A percentile compares a stretch with the other conserved stretches of the same genome.
Evolutionary conservation across 768 basidiomycete species (phyloP).

Genomic region (Pholiota microspora): DNA sequence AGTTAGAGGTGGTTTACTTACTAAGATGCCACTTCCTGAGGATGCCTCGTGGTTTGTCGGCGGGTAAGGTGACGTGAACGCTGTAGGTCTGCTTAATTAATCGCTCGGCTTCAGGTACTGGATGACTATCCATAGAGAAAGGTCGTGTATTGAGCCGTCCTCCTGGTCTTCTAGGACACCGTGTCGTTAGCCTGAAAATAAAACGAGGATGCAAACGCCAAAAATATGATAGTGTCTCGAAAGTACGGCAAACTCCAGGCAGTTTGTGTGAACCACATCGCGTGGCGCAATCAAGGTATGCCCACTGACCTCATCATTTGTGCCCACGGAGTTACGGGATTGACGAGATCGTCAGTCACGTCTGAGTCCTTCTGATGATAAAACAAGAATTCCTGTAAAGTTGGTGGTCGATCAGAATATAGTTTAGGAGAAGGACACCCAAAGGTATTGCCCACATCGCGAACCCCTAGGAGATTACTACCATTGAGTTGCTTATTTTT

Average conservation of each 20-base stretch:
- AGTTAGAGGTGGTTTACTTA: conserved; percentile 33
- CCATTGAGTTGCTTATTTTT: conserved; percentile 13
- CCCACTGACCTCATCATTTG: conserved; percentile 61
- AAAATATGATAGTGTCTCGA: conserved; percentile 2
- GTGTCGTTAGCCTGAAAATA: conserved; percentile 5
- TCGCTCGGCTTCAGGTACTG: conserved; percentile 52
- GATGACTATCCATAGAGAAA: conserved; percentile 33
- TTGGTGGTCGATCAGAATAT: conserved; percentile 15
- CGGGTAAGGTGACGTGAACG: conserved; percentile 65
- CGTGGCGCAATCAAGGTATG: conserved; percentile 11
- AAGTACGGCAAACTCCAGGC: conserved; percentile 11
- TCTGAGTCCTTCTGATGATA: conserved; percentile 81
- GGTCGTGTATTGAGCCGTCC: conserved; percentile 27
- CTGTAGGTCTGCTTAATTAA: conserved; percentile 86
- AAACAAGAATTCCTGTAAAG: conserved; percentile 71
- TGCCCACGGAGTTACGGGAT: conserved; percentile 71
- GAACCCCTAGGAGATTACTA: conserved; percentile 39
- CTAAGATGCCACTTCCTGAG: conserved; percentile 84
- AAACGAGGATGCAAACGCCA: conserved; percentile 5
- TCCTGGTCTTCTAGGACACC: conserved; percentile 21
- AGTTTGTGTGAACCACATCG: conserved; percentile 13
- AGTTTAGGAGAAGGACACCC: conserved; percentile 26
- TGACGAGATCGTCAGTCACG: conserved; percentile 49
- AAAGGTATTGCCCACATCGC: conserved; percentile 37
- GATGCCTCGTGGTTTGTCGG: conserved; percentile 46